A percentile compares a stretch with the other conserved stretches of the same genome.
phyloP scores from a whole-genome alignment of 768 basidiomycete species.

The Hericium coralloides region DNA sequence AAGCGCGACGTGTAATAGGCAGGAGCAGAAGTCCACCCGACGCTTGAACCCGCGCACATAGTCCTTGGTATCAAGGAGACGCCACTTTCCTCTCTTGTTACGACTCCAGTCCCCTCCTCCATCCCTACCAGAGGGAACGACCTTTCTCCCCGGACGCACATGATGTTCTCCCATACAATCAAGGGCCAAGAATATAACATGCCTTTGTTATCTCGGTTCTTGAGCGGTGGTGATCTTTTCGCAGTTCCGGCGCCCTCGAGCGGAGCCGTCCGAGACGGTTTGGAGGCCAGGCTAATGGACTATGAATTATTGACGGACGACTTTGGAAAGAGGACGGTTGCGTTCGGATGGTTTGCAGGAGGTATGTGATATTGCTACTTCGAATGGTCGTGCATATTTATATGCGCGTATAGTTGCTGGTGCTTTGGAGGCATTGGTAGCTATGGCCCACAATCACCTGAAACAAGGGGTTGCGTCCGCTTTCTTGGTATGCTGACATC shows the following conservation, averaged over 20 bases:
- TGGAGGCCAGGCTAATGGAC: conserved; percentile 58
- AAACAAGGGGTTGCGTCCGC: conserved; percentile 75
- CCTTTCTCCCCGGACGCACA: conserved; percentile 49
- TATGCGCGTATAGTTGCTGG: conserved; percentile 56
- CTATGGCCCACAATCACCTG: conserved; percentile 73
- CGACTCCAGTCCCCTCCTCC: conserved; percentile 28
- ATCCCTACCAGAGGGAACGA: conserved; percentile 5
- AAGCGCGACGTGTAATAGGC: conserved; percentile 37
- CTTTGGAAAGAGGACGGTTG: conserved; percentile 69
- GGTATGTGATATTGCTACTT: conserved; percentile 34
- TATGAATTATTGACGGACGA: conserved; percentile 69
- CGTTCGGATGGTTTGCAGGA: conserved; percentile 91
- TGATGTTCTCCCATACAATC: conserved; percentile 90
- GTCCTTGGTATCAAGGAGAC: conserved; percentile 88
- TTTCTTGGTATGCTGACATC: conserved; percentile 47
- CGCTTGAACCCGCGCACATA: conserved; percentile 60
- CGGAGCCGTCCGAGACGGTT: neutral
- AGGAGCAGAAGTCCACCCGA: conserved; percentile 57
- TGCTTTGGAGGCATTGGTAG: conserved; percentile 69
- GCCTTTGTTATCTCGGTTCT: conserved; percentile 60
- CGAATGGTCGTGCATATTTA: neutral
- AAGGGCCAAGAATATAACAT: conserved; percentile 88
- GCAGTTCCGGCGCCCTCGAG: conserved; percentile 1
- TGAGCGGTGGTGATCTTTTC: conserved; percentile 18
- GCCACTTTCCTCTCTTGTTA: conserved; percentile 52